Evolutionary conservation across 805 yeast genomes (phyloP), one percentile per base, ranked within the genome.

Genomic region (Schwanniomyces occidentalis): DNA sequence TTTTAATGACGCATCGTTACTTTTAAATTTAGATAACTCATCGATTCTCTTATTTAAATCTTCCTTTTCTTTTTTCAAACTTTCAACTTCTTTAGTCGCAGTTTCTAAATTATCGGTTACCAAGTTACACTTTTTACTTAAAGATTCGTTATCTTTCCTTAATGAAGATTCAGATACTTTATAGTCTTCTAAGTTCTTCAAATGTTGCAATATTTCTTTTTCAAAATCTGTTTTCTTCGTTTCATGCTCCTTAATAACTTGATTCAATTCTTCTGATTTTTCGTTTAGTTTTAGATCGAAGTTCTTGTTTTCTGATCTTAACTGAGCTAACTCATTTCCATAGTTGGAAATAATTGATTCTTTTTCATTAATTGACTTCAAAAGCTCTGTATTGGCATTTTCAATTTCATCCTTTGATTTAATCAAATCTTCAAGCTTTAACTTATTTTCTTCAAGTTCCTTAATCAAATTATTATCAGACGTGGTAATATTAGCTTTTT

Each of bases 1-100:
- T 44, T 75, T 76, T 32, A 69, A 50, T 5, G 76, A 62, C 5
- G 73, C 61, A 20, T 71, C 79, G 18, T 57, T 57, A 32, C 59
- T 54, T 41, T 59, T 62, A 34, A 46, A 51, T 30, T 56, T 52
- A 16, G 46, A 36, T 10, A 64, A 44, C 33, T 63, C 68, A 15
- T 41, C 44, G 12, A 58, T 56, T 30, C 62, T 51, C 18, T 44
- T 50, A n/a, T 56, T 63, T 35, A 69, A 52, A 13, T 63, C 69
- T 13, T 52, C 56, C n/a, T 71, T 49, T n/a, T 72, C 76, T 5
- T 55, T 56, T 8, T 48, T 36, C 29, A 60, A 33, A 29, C 44
- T 35, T 10, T 45, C 48, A 10, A 50, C 24, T 17, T 68, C 69
- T 16, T 61, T 49, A 15, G 40, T 38, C 2, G 42, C 29, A 4